These are phyloP conservation scores for Cryptosporidium ubiquitum DNA, from an alignment of 169 alveolate species.

Conservation along the genomic window DNA sequence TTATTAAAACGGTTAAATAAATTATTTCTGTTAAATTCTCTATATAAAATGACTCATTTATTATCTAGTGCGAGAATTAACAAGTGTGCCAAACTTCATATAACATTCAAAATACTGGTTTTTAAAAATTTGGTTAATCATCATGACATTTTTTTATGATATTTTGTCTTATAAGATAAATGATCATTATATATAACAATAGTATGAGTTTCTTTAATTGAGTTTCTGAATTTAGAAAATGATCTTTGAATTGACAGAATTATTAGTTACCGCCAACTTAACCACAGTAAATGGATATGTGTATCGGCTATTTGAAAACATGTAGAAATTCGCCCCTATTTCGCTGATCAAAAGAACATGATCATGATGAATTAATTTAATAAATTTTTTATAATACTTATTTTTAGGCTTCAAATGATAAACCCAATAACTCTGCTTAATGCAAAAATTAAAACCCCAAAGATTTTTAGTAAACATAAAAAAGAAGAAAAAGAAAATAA, in stretches of 20 bases:
- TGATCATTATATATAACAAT: no score
- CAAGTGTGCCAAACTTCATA: not conserved
- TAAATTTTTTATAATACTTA: not conserved
- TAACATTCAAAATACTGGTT: no score
- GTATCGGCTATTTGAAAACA: not conserved
- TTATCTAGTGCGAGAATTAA: not conserved
- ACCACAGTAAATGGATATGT: not conserved
- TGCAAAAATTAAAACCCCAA: conserved; percentile 26
- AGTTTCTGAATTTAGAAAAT: not conserved
- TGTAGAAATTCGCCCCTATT: not conserved
- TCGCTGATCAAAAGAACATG: not conserved
- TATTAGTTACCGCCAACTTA: not conserved
- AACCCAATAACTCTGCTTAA: conserved; percentile 16
- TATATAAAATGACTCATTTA: no score
- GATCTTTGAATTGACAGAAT: not conserved
- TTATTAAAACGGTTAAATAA: not conserved
- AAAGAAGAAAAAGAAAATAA: not conserved
- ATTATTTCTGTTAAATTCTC: not conserved
- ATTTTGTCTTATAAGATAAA: no score
- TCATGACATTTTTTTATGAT: no score
- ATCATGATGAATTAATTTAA: not conserved
- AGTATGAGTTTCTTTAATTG: no score
- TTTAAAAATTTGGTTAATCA: no score
- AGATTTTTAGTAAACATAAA: conserved; percentile 13
- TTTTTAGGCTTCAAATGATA: conserved; percentile 10